Percentiles rank a stretch among this genome's conserved stretches.
phyloP scores from a whole-genome alignment of 495 filamentous ascomycete species.

The Penicillium turbatum region DNA sequence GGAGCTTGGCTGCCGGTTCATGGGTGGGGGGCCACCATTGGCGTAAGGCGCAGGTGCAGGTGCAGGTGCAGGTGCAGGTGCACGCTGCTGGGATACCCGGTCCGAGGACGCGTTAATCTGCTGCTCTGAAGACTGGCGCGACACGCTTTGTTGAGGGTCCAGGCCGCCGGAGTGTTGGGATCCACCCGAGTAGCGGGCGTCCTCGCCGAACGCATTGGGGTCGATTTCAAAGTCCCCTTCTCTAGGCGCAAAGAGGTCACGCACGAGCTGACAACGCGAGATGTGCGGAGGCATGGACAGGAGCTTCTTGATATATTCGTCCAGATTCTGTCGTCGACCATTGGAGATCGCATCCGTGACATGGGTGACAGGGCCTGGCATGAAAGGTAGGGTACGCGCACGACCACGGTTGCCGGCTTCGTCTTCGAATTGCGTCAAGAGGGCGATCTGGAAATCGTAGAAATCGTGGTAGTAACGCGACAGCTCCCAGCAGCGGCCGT shows the following conservation, averaged over 20 bases:
- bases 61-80: constrained; percentile 49
- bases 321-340: constrained; percentile 82
- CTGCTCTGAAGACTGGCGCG: constrained; percentile 69
- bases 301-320: constrained; percentile 91
- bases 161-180: constrained; percentile 67
- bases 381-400: constrained; percentile 86
- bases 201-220: constrained; percentile 57
- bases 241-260: constrained; percentile 83
- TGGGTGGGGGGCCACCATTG: constrained; percentile 47
- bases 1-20: constrained; percentile 69
- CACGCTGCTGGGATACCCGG: constrained; percentile 57
- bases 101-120: constrained; percentile 62
- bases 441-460: constrained; percentile 96
- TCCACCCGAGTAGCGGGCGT: constrained; percentile 63
- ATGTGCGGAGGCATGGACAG: constrained; percentile 81
- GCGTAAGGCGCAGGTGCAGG: constrained; percentile 40
- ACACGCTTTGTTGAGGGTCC: constrained; percentile 51
- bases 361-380: constrained; percentile 96
- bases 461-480: constrained; percentile 96
- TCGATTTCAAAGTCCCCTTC: constrained; percentile 93
- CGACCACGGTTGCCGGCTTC: constrained; percentile 80
- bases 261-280: constrained; percentile 73
- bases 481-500: constrained; percentile 87
- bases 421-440: constrained; percentile 87
- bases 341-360: constrained; percentile 97